phyloP scores from a whole-genome alignment of 129 eudicot species.

The Sambucus nigra region DNA sequence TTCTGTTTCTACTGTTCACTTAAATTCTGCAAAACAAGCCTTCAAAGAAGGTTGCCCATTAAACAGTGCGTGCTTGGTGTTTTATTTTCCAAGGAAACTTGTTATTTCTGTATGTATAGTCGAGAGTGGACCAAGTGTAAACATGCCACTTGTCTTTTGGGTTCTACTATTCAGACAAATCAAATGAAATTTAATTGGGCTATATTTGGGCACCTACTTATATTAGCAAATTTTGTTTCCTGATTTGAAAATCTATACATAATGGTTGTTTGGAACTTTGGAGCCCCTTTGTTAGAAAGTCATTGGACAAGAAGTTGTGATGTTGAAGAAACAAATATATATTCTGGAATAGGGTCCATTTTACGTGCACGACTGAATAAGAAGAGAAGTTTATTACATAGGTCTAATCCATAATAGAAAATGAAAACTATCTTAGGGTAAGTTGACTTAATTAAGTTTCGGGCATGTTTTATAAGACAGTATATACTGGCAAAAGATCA shows the following conservation, averaged over 20 bases:
- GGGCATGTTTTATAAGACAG: background rate
- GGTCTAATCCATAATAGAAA: background rate
- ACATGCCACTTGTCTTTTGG: no score
- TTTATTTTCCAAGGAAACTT: background rate
- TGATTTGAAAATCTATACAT: background rate
- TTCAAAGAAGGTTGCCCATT: background rate
- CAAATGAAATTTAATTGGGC: no score
- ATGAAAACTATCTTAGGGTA: background rate
- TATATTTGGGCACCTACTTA: no score
- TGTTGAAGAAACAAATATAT: background rate
- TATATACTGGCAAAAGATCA: background rate
- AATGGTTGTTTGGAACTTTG: background rate
- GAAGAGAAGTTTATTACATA: background rate
- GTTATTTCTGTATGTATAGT: background rate
- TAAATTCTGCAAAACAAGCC: background rate
- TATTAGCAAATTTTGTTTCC: no score
- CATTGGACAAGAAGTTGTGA: background rate
- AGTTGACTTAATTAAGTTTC: background rate
- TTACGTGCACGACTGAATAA: slow-evolving; percentile 2
- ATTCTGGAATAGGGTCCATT: background rate
- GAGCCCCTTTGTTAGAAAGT: background rate
- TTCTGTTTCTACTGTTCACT: background rate
- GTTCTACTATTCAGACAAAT: no score
- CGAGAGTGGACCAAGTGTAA: background rate
- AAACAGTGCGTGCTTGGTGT: background rate